Evolutionary conservation across 192 early-diverging fungal genomes (phyloP), one percentile per base, ranked within the genome.

Genomic region (Lobosporangium transversale): DNA sequence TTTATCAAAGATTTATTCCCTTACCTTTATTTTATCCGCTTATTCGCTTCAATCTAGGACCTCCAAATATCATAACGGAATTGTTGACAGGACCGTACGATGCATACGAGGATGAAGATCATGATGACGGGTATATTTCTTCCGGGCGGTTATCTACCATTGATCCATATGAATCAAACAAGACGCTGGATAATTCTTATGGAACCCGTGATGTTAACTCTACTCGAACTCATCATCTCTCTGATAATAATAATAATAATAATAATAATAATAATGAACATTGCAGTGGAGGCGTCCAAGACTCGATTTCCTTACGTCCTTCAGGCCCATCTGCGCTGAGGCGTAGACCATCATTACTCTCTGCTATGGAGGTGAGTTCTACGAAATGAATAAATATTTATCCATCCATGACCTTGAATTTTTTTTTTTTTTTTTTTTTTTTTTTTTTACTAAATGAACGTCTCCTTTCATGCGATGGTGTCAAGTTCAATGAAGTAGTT

Each of bases 281-380:
- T n/a, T n/a, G 60, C 60, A 81, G 66, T 36, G 79, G 58, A 47
- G 70, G 70, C 43, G 66, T 59, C 10, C 66, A 81, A 14, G 61
- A 81, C 47, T 49, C 79, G 35, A 60, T 74, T 15, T 63, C 64
- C 1, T 49, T 76, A 50, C 42, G 65, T 44, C 75, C 80, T 24
- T 35, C 65, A 56, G 62, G 65, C 24, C 17, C 52, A 21, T 35
- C 60, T 43, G 48, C 55, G 4, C 24, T 68, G 26, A 64, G 40
- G 29, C 62, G 60, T 36, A 67, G 85, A 44, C 78, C 87, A 20
- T 85, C 85, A 17, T 66, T 88, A 12, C 80, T 88, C 61, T 80
- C 83, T 30, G 87, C 87, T 2, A 65, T 88, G 8, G 87, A 88
- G 80, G 87, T 85, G 75, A 54, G n/a, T n/a, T n/a, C n/a, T n/a